Base-by-base conservation (phyloP, 176 grass and related monocot genomes). In the Saccharum spontaneum region DNA sequence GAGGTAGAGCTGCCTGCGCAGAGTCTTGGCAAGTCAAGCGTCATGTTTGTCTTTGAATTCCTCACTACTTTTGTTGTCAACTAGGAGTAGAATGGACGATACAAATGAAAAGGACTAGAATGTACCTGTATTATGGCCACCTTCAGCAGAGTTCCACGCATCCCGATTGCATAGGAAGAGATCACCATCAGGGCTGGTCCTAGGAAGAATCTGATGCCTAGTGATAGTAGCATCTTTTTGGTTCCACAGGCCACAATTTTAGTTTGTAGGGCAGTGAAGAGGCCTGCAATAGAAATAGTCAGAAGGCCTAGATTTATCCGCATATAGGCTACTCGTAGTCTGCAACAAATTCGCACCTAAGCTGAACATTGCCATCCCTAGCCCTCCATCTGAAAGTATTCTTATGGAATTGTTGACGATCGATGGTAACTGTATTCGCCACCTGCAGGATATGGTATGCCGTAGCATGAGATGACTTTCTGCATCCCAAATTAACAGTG, bases 281-380 rank as follows among this genome's bases (percentile, higher is more conserved):
- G 92, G 15, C 95, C 95, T 98, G 81, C 30, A 61, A 22, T 31
- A 75, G 63, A 86, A 76, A 23, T 69, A 71, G 11, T 82, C 31
- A 73, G 11, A 78, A 57, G 36, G 24, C 31, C 41, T 64, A 28
- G 26, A 17, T 76, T 60, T 76, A 77, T 72, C 74, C 68, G 24
- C n/a, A 20, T 62, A 55, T 77, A 20, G 0, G 55, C 10, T 79
- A 54, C 81, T 76, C 79, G 60, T 79, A 84, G 66, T 71, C 69
- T 84, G n/a, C 33, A 18, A 14, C 34, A 46, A 78, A 61, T 73
- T 57, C 78, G 37, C 52, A 95, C 95, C 95, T 90, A 98, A 69
- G 79, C 95, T 98, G 79, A 98, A 93, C 95, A 98, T 98, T 75
- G 95, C 95, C 95, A 98, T 98, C 76, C 95, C 95, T 75, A 98